Percentiles rank a stretch among this genome's conserved stretches.
Evolutionary conservation across 176 grass and related monocot species (phyloP).

Genomic region (Raddia distichophylla): DNA sequence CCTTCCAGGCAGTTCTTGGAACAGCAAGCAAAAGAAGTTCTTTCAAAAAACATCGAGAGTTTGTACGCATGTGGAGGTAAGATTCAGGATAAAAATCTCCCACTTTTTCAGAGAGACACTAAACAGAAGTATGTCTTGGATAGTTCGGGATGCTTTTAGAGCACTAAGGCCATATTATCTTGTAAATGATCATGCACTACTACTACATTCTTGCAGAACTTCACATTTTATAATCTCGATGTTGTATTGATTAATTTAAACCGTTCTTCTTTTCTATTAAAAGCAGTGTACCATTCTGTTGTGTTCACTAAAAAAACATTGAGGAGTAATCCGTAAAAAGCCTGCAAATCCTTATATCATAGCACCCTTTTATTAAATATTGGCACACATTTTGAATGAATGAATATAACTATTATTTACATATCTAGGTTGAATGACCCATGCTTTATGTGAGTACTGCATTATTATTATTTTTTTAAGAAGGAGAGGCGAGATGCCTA

Average conservation of each 20-base stretch:
- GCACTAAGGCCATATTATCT: not conserved
- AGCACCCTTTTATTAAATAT: not conserved
- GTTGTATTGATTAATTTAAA: not conserved
- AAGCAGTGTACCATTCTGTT: not conserved
- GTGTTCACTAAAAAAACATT: not conserved
- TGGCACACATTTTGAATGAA: not conserved
- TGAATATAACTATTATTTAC: not conserved
- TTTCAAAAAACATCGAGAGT: slow-evolving; percentile 85
- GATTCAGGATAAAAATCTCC: not conserved
- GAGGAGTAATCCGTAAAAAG: not conserved
- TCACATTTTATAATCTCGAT: not conserved
- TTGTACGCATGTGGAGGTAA: slow-evolving; percentile 90
- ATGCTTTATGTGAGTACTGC: slow-evolving; percentile 4
- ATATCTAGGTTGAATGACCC: not conserved
- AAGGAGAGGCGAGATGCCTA: too few species aligned
- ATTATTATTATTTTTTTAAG: too few species aligned
- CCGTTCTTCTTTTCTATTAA: not conserved
- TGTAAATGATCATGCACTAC: not conserved
- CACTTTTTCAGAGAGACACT: not conserved
- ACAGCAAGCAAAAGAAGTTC: slow-evolving; percentile 68
- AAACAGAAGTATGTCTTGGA: slow-evolving; percentile 21
- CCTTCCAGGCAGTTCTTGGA: slow-evolving; percentile 78
- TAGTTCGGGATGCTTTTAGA: slow-evolving; percentile 21
- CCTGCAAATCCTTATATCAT: not conserved
- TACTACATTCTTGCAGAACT: not conserved